Conservation (phyloP, 257 asterid species). For the Lantana camara region DNA sequence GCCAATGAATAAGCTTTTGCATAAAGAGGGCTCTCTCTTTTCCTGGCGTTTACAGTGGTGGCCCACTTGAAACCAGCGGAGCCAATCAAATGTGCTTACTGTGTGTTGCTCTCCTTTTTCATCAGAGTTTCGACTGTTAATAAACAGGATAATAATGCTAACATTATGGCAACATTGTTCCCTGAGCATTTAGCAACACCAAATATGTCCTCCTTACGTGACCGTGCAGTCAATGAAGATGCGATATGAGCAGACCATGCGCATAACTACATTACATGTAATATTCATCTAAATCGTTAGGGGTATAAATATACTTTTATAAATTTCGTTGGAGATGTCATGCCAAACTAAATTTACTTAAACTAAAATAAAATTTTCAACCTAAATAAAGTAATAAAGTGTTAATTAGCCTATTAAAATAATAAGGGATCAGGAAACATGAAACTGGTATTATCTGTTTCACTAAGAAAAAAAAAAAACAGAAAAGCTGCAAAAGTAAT, state of each 20-base stretch:
- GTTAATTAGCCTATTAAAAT: no score
- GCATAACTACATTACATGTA: constrained; percentile 68
- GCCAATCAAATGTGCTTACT: constrained; percentile 60
- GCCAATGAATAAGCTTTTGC: constrained; percentile 78
- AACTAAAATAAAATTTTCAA: no score
- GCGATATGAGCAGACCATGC: constrained; percentile 81
- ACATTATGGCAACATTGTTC: constrained; percentile 73
- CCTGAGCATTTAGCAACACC: constrained; percentile 95
- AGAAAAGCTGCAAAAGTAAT: no score
- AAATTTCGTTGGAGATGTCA: no score
- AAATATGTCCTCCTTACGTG: constrained; percentile 85
- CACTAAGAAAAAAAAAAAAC: no score
- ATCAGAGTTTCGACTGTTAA: constrained; percentile 79
- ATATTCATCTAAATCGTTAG: no score
- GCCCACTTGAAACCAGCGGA: constrained; percentile 94
- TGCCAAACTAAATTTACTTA: no score
- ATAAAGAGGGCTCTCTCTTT: constrained; percentile 69
- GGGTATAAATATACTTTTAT: no score
- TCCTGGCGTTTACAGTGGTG: constrained; percentile 66
- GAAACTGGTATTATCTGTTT: no score
- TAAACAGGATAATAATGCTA: constrained; percentile 68
- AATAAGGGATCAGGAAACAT: no score
- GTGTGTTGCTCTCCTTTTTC: constrained; percentile 83
- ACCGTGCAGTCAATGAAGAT: constrained; percentile 76
- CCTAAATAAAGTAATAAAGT: no score